Conservation (phyloP, 257 asterid species). For the Fraxinus anomala region DNA sequence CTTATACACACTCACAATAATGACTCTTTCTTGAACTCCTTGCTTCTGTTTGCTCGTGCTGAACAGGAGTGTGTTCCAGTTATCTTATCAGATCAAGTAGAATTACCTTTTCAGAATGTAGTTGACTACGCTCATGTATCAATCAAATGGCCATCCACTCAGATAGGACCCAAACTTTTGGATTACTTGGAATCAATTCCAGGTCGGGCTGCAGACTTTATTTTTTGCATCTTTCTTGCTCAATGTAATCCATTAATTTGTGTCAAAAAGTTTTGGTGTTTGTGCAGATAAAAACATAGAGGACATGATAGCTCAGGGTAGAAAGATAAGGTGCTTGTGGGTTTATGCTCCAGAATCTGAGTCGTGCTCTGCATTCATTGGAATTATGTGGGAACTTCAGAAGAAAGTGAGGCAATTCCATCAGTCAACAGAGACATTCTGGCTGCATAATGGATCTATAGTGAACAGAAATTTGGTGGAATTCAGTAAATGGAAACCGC, state of each 20-base stretch:
- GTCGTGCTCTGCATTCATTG: constrained; percentile 80
- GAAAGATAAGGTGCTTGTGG: constrained; percentile 77
- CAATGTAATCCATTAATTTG: not conserved
- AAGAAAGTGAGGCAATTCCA: constrained; percentile 89
- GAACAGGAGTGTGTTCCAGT: constrained; percentile 96
- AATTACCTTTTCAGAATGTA: constrained; percentile 81
- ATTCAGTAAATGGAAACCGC: constrained; percentile 77
- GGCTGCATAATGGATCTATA: constrained; percentile 83
- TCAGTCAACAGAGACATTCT: constrained; percentile 86
- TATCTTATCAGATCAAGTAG: constrained; percentile 83
- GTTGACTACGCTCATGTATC: constrained; percentile 77
- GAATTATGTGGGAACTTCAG: constrained; percentile 84
- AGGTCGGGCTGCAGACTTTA: constrained; percentile 43
- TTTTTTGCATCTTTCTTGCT: constrained; percentile 11
- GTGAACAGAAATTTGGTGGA: constrained; percentile 72
- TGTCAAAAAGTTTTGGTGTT: constrained; percentile 7
- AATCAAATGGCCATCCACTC: constrained; percentile 90
- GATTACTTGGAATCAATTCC: constrained; percentile 87
- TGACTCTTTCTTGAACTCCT: constrained; percentile 13
- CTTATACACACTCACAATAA: not conserved
- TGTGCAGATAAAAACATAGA: constrained; percentile 66
- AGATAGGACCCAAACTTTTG: constrained; percentile 65
- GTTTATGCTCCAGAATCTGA: constrained; percentile 73
- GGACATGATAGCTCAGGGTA: constrained; percentile 75
- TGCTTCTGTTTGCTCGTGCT: constrained; percentile 30